Evolutionary conservation across 176 grass and related monocot species (phyloP), one percentile per base, ranked within the genome.

Genomic region (Zoysia japonica): DNA sequence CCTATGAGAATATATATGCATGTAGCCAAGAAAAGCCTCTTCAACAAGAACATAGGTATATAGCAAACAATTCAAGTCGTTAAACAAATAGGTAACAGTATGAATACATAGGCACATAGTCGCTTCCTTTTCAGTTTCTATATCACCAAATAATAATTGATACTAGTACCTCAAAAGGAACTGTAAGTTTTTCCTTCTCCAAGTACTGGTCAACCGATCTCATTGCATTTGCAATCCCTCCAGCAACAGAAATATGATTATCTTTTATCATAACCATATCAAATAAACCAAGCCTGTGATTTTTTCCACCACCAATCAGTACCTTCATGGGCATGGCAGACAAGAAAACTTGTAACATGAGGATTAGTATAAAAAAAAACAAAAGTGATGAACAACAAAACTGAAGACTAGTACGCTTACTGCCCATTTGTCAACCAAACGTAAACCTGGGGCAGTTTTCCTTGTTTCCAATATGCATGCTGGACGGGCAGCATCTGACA

Each of bases 231-330:
- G 81, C 80, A 67, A 98, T 83, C 67, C 92, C 90, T 47, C 92
- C 92, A 55, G 95, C 92, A 76, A 98, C 85, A 77, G 95, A 93
- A 80, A 98, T 94, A 89, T 98, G 95, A 63, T 98, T 98, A 84
- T 98, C 95, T 65, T 98, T 98, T 93, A 98, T 94, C 95, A 98
- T 98, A 50, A 94, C 90, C 95, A 98, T 98, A 89, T 98, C 95
- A 90, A 98, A 98, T 35, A 98, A 92, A 85, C 95, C 95, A 74
- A 98, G 78, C 61, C 95, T 89, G 78, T 98, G 92, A 44, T 98
- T 98, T 84, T 98, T 94, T 85, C 95, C 90, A 2, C 95, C 95
- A 75, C 95, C 95, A 73, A 94, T 98, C 36, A 98, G 65, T 63
- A 98, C 95, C 95, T 98, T 73, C 5, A 77, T 19, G 50, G 70